Evolutionary conservation across 139 green algal species (phyloP), one percentile per base, ranked within the genome.

Genomic region (Coelastrella sp.): DNA sequence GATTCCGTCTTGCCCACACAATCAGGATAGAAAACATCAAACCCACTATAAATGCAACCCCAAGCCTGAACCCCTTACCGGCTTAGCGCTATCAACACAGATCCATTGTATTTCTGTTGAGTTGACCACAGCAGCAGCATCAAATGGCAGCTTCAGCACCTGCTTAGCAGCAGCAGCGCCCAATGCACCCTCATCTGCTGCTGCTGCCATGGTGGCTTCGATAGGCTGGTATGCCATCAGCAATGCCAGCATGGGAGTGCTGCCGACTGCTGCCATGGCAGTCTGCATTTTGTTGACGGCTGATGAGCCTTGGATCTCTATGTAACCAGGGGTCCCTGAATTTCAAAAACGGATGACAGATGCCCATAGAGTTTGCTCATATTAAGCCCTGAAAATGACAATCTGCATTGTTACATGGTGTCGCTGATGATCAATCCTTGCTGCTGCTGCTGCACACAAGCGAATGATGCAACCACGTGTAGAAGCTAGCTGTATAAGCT

Each of bases 131-230:
- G 82, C 57, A 60, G 90, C 75, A n/a, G 88, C 91, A 60, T 93
- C 91, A 66, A 87, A 87, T 19, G 91, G 83, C 88, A 93, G 88
- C 80, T 77, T 57, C 64, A 88, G n/a, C 80, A 74, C 86, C n/a
- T 19, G 56, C 22, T 54, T 19, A 16, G 59, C 74, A 58, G 6
- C 73, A 68, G 60, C 85, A 10, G 85, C 73, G 47, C 68, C 71
- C 8, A 16, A 16, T 16, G n/a, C 57, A 47, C 47, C 56, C 73
- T 74, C 58, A 57, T 59, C 85, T 74, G 73, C 83, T 68, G 83
- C 81, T 77, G 81, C 81, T 87, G 81, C 81, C 81, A 74, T 54
- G 22, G 73, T 54, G 2, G 65, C 83, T 54, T 88, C 85, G 10
- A 64, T 47, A 5, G 59, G 73, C 78, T 91, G 64, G 77, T 87